phyloP scores from a whole-genome alignment of 495 filamentous ascomycete species.

The Pyrenopolyporus hunteri region DNA sequence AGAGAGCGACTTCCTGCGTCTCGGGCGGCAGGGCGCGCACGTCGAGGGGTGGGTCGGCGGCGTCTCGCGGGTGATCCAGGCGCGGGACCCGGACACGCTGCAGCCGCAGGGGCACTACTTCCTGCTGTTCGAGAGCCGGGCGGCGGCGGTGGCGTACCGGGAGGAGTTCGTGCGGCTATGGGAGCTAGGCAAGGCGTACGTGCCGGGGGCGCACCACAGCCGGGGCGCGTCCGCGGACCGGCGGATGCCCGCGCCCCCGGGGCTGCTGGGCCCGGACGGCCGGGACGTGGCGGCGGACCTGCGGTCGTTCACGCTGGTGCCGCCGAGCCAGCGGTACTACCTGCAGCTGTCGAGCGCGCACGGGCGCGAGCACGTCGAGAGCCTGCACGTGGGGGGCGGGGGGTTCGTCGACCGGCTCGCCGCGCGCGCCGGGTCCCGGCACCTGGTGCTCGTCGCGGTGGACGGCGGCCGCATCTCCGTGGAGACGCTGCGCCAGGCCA shows the following conservation, averaged over 20 bases:
- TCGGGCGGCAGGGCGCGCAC: constrained; percentile 63
- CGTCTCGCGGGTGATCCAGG: constrained; percentile 57
- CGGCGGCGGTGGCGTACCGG: constrained; percentile 62
- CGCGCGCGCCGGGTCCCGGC: constrained; percentile 40
- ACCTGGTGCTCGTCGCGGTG: constrained; percentile 53
- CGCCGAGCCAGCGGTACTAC: constrained; percentile 43
- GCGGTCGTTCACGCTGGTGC: constrained; percentile 58
- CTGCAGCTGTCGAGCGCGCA: constrained; percentile 35
- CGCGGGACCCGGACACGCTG: constrained; percentile 59
- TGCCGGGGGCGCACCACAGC: constrained; percentile 35
- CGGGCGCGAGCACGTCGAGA: constrained; percentile 38
- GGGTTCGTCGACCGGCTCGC: constrained; percentile 41
- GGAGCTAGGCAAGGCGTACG: constrained; percentile 45
- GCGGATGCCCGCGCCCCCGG: constrained; percentile 23
- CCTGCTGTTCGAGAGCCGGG: constrained; percentile 63
- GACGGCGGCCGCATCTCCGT: constrained; percentile 46
- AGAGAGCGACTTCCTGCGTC: constrained; percentile 68
- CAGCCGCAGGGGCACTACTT: constrained; percentile 62
- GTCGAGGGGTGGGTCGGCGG: constrained; percentile 68
- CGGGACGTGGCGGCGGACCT: constrained; percentile 53
- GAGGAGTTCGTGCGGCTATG: constrained; percentile 54
- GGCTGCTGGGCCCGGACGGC: constrained; percentile 42
- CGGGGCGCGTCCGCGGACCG: neutral
- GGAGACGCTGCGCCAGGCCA: constrained; percentile 40
- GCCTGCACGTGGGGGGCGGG: constrained; percentile 50